Evolutionary conservation across 345 rosid genomes (phyloP).

Genomic region (Aquilaria malaccensis): DNA sequence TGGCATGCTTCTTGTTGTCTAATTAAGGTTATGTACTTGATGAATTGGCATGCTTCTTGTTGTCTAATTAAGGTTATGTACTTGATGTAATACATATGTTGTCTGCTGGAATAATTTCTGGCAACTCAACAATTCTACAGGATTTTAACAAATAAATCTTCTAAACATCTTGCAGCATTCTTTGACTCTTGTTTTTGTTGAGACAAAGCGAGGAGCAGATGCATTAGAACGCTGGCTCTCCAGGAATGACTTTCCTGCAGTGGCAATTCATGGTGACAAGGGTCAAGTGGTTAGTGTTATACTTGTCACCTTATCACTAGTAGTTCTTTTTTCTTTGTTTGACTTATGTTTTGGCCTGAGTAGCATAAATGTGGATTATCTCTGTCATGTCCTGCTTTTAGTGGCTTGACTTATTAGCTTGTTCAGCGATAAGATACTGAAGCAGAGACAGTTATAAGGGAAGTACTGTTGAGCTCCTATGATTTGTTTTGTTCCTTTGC

Average conservation of each 20-base stretch:
- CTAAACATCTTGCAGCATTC: constrained; percentile 20
- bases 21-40: too few species aligned
- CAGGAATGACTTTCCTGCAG: constrained; percentile 33
- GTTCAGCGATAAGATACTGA: too few species aligned
- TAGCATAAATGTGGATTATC: too few species aligned
- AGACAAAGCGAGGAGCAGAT: constrained; percentile 57
- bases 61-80: too few species aligned
- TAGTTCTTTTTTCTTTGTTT: neutral
- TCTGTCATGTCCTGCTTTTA: too few species aligned
- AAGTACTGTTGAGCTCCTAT: too few species aligned
- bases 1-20: too few species aligned
- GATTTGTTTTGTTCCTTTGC: too few species aligned
- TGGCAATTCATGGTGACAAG: constrained; percentile 52
- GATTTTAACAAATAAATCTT: neutral
- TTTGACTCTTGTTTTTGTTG: constrained; percentile 47
- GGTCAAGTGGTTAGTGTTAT: constrained; percentile 30
- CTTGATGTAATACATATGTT: too few species aligned
- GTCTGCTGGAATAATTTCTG: too few species aligned
- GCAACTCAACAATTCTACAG: neutral
- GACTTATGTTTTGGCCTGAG: neutral
- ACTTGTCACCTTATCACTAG: neutral
- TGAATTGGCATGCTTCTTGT: neutral
- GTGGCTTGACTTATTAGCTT: too few species aligned
- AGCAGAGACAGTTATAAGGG: too few species aligned
- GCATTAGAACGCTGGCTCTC: constrained; percentile 33